Base-by-base conservation (phyloP, 2,329 filamentous ascomycete species). In the Phoma sp. region DNA sequence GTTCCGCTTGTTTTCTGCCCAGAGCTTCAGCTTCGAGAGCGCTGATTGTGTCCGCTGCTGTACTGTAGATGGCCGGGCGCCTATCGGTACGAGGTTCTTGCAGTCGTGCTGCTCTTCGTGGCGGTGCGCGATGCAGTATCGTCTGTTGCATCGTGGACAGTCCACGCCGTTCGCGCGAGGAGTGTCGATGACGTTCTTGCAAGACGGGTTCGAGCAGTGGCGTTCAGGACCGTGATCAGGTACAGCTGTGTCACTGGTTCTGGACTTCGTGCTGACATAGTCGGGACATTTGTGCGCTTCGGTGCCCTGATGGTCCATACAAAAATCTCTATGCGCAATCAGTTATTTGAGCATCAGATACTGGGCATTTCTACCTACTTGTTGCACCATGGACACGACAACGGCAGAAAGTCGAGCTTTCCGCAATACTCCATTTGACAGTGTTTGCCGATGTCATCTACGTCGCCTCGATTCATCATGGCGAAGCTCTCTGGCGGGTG, bases 381-480 rank as follows among this genome's bases (percentile, higher is more conserved):
- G 69, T 79, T 84, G 79, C 95, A 99, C 65, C 90, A 95, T 74
- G 96, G 91, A 80, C 95, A 99, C 71, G 87, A 84, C 77, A 98
- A 98, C 4, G 95, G 95, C 4, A 99, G 86, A 76, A 99, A 98
- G 78, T 98, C 95, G 57, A 98, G 90, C 73, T 95, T 90, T 74
- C 93, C 89, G 82, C 95, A 99, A 82, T 92, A 96, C 62, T 89
- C 82, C 77, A 90, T 88, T 76, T 97, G 87, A 84, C 95, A 99
- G 81, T 97, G 93, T 59, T 86, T 86, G 76, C 95, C 95, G 66
- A 98, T 89, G 22, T 93, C 85, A 68, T 91, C 88, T 43, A 93
- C 88, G 77, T 97, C 93, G 73, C 83, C 83, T 32, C 57, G 61
- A n/a, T 52, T 32, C 88, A 93, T 93, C 59, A 83, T 84, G 74